Evolutionary conservation across 2,329 filamentous ascomycete species (phyloP), one percentile per base, ranked within the genome.

Genomic region (Gnomoniopsis smithogilvyi): DNA sequence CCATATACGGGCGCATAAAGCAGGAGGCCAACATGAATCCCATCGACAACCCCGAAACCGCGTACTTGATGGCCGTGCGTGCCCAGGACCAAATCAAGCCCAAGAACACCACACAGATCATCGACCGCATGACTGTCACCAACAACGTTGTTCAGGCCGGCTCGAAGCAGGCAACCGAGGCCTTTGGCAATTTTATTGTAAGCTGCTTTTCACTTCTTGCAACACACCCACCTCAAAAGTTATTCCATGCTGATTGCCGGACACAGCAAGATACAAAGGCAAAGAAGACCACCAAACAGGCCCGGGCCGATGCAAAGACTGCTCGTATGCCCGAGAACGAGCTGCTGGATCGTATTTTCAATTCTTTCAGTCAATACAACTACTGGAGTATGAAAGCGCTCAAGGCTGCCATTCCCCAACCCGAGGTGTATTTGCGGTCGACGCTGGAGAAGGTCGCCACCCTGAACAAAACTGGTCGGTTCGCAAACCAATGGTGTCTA

Each of bases 331-430:
- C 92, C 48, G 87, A 93, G 73, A 89, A 92, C 79, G 89, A 95
- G 68, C 86, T 99, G 63, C 77, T 96, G 75, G 93, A 97, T 75
- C 83, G 85, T 64, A 87, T 99, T 62, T 92, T 94, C 78, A 77
- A 83, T 51, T 89, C 88, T 70, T 99, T 97, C 85, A 85, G 88
- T 58, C 80, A 89, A 68, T 96, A 90, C 80, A 87, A 88, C 67
- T 98, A 95, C 74, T 99, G 94, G 93, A 87, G 90, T n/a, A 90
- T 98, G 80, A 93, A 91, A 69, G 85, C 89, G 6, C 83, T 99
- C 66, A 91, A 92, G 64, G 81, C 86, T 53, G 79, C 83, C 62
- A 84, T 96, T 43, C 84, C 88, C 61, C 95, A 99, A 75, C 95
- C 95, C 1, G 95, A 98, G 71, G 87, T 89, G n/a, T 98, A 93